These are phyloP conservation scores for Penicillium antarcticum DNA, from an alignment of 495 filamentous ascomycete genomes.

Conservation along the genomic window DNA sequence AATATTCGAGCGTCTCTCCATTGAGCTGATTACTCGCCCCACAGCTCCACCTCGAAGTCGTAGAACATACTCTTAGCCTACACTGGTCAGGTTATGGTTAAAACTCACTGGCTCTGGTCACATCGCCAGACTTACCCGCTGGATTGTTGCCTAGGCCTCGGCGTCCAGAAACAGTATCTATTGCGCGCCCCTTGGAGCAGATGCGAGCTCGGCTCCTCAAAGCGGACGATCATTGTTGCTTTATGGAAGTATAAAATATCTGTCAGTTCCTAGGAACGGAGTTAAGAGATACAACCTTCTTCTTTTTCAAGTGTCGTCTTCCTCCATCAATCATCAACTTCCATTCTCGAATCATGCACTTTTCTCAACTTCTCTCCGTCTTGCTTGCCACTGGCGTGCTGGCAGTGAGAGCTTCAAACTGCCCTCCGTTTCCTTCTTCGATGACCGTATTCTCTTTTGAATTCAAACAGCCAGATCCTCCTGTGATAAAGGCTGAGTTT, in stretches of 20 bases:
- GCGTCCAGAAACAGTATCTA: not conserved
- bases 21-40: no score
- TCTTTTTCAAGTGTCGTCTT: not conserved
- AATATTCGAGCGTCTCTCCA: no score
- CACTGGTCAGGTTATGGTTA: not conserved
- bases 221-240: not conserved
- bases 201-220: not conserved
- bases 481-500: conserved; percentile 22
- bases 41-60: no score
- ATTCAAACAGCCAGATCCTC: conserved; percentile 26
- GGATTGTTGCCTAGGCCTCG: conserved; percentile 2
- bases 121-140: not conserved
- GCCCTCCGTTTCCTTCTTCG: conserved; percentile 14
- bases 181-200: not conserved
- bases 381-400: not conserved
- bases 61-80: no score
- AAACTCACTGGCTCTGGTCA: not conserved
- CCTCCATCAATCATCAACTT: not conserved
- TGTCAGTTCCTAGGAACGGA: not conserved
- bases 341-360: conserved; percentile 1
- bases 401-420: conserved; percentile 1
- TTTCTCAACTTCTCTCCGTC: not conserved
- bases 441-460: conserved; percentile 17
- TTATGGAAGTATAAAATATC: not conserved
- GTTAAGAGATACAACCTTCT: not conserved